Base-by-base conservation (phyloP, 371 early-diverging fungal genomes). In the Mortierella sp. region DNA sequence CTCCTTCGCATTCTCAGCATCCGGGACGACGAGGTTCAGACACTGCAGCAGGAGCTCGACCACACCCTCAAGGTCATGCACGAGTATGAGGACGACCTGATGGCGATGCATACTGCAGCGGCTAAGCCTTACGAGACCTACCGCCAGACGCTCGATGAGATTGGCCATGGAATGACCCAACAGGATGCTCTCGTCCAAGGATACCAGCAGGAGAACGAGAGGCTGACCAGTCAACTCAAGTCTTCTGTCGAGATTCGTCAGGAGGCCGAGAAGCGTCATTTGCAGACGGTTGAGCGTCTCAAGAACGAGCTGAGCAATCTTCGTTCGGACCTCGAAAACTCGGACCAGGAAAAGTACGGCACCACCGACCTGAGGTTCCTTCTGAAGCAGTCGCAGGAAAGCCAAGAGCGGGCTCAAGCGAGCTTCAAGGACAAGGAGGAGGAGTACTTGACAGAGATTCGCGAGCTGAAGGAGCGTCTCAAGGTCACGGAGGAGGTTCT, bases 51-150 rank as follows among this genome's bases (percentile, higher is more conserved):
- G 70, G 86, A 86, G 26, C 75, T 86, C n/a, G 79, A 86, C 16
- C 86, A 86, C 71, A 86, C 86, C 9, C 82, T 86, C 75, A 81
- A 82, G 55, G 77, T 86, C 40, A 86, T 86, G 78, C 86, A 86
- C 51, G 86, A 86, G 71, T 86, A 86, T 55, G 86, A 86, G 72
- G 79, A 86, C 28, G 86, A 86, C 51, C 67, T 86, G 77, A 86
- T 86, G 86, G 77, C 82, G 44, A 86, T 86, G 86, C 86, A 86
- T 21, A 86, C 86, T 11, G 82, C 86, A 11, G 86, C 82, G 2
- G 86, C 86, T 13, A 81, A 86, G 53, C 86, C 86, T 2, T 86
- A 86, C 75, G 86, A 86, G 61, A 81, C 74, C 19, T 86, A 86
- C 46, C 79, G 81, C 34, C 82, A 81, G 55, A 86, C 86, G 6